These are phyloP conservation scores for Cunninghamia lanceolata DNA, from an alignment of 75 land plant species.

Conservation along the genomic window DNA sequence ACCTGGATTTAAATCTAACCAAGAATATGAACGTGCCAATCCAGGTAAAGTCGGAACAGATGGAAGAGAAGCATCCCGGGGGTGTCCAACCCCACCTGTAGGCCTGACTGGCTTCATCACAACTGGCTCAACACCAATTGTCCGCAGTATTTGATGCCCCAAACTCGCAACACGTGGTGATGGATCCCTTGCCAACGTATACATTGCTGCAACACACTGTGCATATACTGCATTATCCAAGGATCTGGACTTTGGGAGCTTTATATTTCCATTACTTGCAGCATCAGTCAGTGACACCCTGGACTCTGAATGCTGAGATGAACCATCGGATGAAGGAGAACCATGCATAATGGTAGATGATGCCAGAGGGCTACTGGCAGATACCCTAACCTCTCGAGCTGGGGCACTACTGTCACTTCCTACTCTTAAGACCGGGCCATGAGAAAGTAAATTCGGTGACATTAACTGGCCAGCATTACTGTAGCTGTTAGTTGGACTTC, in stretches of 20 bases:
- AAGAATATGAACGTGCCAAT: constrained; percentile 80
- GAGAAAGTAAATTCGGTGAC: constrained; percentile 32
- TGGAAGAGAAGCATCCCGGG: constrained; percentile 46
- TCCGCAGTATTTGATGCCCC: constrained; percentile 64
- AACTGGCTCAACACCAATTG: constrained; percentile 90
- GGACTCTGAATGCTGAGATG: constrained; percentile 68
- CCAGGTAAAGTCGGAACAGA: constrained; percentile 48
- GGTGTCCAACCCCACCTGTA: constrained; percentile 30
- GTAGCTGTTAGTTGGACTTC: constrained; percentile 36
- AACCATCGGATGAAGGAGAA: constrained; percentile 82
- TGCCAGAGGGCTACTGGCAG: constrained; percentile 58
- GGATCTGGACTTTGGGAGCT: constrained; percentile 44
- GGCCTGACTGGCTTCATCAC: constrained; percentile 42
- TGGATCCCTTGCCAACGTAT: constrained; percentile 80
- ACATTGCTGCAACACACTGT: constrained; percentile 71
- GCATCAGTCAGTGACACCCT: constrained; percentile 44
- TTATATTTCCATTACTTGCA: constrained; percentile 63
- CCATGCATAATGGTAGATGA: constrained; percentile 62
- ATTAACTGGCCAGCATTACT: constrained; percentile 36
- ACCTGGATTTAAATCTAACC: constrained; percentile 88
- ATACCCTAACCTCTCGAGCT: constrained; percentile 52
- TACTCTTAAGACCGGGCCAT: constrained; percentile 51
- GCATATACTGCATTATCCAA: constrained; percentile 70
- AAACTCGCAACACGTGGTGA: constrained; percentile 76
- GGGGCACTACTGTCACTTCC: constrained; percentile 37